Base-by-base conservation (phyloP, 495 filamentous ascomycete genomes). In the Aspergillus nidulans region DNA sequence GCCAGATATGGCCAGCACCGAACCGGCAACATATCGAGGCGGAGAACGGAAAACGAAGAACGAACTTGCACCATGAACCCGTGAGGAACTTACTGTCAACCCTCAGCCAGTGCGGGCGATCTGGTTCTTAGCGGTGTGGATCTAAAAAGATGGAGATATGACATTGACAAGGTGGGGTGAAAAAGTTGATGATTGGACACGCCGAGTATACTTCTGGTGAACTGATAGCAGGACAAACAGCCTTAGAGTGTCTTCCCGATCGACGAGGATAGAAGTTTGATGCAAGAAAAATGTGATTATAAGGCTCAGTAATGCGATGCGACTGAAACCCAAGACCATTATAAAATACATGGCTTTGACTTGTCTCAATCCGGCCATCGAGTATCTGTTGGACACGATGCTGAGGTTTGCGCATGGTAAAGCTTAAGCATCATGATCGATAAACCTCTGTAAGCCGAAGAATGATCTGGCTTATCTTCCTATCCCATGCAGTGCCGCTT, bases 391-490 rank as follows among this genome's bases (percentile, higher is more conserved):
- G 10, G 30, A 13, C n/a, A 5, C 36, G 8, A 18, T 39, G n/a
- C 30, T 13, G n/a, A 1, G 10, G 45, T 16, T 13, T 49, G 32
- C 16, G 30, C 47, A 49, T 49, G 46, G 28, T 18, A 21, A 49
- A 38, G 16, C 47, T 49, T 49, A 49, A 49, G 47, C 47, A 30
- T 16, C 47, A 49, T 39, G 47, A 49, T 49, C 47, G 47, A 49
- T 32, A 15, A 49, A 49, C 47, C 36, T 9, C 47, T 25, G 32
- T n/a, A 30, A 49, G 47, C 47, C 47, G 39, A 49, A 49, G 20
- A 39, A 13, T 21, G 19, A 3, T 6, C 21, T 0, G 30, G 18
- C 47, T 39, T 38, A 49, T 49, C 47, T 28, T 49, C 26, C 28
- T 36, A 2, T 19, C 45, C 4, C 26, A 24, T 34, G 28, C 45